Evolutionary conservation across 1,139 yeast genomes (phyloP).

Genomic region (Geotrichum reessii): DNA sequence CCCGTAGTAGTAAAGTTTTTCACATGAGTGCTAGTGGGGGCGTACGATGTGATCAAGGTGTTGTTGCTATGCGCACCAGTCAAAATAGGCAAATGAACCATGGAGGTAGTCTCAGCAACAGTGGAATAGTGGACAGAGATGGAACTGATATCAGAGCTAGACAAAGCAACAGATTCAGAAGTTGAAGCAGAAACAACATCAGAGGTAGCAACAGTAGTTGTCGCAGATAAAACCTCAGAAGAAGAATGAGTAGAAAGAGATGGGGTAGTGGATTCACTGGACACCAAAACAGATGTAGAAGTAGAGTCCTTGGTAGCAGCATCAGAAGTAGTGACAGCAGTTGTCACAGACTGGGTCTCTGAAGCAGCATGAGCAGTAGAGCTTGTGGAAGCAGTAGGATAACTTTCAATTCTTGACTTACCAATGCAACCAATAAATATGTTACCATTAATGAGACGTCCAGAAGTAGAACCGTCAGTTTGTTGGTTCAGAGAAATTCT

Average conservation of each 20-base stretch:
- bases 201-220: not conserved
- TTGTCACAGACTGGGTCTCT: not conserved
- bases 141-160: not conserved
- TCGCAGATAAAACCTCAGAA: not conserved
- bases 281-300: not conserved
- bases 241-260: too few species aligned
- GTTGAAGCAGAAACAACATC: not conserved
- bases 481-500: conserved; percentile 15
- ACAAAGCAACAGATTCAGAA: not conserved
- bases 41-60: not conserved
- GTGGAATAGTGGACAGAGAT: not conserved
- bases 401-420: conserved; percentile 10
- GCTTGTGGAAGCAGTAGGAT: conserved; percentile 2
- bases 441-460: conserved; percentile 18
- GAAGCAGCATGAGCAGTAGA: conserved; percentile 3
- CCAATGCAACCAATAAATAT: conserved; percentile 18
- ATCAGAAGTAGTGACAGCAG: conserved; percentile 1
- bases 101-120: not conserved
- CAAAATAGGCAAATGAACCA: not conserved
- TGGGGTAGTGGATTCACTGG: not conserved
- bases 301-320: not conserved
- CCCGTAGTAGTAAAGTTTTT: not conserved
- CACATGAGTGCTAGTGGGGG: not conserved
- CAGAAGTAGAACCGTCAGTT: conserved; percentile 7
- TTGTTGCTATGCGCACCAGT: not conserved